A percentile compares a stretch with the other conserved stretches of the same genome.
Conservation (phyloP, 2,329 filamentous ascomycete genomes). For the Bipolaris bicolor region DNA sequence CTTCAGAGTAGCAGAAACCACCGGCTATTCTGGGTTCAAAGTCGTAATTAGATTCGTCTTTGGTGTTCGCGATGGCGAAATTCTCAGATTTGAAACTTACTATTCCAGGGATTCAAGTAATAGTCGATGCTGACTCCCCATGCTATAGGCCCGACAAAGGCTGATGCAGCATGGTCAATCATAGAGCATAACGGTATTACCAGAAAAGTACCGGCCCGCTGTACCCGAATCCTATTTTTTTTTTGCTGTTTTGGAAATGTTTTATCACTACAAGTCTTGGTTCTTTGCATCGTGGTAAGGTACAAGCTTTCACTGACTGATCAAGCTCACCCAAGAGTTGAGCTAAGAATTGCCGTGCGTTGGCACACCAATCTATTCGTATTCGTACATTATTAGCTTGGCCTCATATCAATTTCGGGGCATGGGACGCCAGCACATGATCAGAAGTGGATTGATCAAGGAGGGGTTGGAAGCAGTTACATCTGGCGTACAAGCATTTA, state of each 20-base stretch:
- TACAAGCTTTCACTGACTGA: constrained; percentile 6
- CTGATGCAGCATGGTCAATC: constrained; percentile 6
- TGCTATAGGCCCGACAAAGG: constrained; percentile 5
- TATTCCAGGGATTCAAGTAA: constrained; percentile 5
- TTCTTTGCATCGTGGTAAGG: constrained; percentile 7
- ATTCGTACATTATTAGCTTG: constrained; percentile 18
- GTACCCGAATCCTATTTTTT: neutral
- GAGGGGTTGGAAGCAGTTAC: constrained; percentile 26
- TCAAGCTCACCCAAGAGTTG: constrained; percentile 25
- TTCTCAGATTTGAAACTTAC: constrained; percentile 12
- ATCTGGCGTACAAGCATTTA: constrained; percentile 33
- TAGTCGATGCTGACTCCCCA: neutral
- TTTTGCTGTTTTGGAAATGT: neutral
- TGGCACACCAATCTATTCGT: constrained; percentile 21
- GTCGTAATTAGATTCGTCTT: neutral
- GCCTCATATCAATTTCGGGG: constrained; percentile 18
- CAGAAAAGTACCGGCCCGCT: neutral
- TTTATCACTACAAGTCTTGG: neutral
- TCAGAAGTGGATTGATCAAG: constrained; percentile 5
- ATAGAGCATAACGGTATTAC: neutral
- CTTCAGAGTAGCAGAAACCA: constrained; percentile 21
- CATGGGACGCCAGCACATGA: constrained; percentile 16
- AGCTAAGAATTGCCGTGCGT: constrained; percentile 19
- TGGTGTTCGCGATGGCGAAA: neutral
- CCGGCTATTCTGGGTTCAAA: constrained; percentile 33